Conservation (phyloP, 2,329 filamentous ascomycete genomes). For the Colletotrichum sp. region DNA sequence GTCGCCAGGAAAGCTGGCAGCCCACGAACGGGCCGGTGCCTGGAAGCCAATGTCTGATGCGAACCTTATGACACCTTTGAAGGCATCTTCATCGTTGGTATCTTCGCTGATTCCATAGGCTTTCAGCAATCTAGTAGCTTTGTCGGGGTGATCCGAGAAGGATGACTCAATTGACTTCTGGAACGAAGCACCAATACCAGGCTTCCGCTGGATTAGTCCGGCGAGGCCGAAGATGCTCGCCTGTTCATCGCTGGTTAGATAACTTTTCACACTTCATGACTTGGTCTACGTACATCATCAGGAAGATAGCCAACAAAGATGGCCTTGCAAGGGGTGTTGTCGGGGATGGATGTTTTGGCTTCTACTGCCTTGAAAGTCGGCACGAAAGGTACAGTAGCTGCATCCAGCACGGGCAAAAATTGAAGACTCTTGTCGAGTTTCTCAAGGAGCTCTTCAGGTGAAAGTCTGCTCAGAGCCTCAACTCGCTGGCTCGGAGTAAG, state of each 20-base stretch:
- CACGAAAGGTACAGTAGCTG: not conserved
- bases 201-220: not conserved
- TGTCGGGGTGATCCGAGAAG: not conserved
- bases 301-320: not conserved
- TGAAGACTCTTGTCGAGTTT: not conserved
- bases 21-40: not conserved
- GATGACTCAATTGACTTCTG: not conserved
- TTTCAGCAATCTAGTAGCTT: not conserved
- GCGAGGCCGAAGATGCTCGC: not conserved
- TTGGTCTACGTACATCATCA: not conserved
- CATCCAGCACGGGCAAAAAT: not conserved
- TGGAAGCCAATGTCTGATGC: not conserved
- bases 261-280: not conserved
- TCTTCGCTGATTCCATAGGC: not conserved
- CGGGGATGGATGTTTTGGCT: not conserved
- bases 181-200: not conserved
- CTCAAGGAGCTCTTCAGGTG: not conserved
- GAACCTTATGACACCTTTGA: not conserved
- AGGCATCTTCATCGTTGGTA: not conserved
- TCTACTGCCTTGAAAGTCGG: not conserved
- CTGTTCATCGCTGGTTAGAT: not conserved
- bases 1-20: not conserved
- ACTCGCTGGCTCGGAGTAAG: not conserved
- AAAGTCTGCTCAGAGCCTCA: not conserved
- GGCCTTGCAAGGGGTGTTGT: not conserved